A percentile compares a stretch with the other conserved stretches of the same genome.
Conservation (phyloP, 768 basidiomycete species). For the Mycena pura region DNA sequence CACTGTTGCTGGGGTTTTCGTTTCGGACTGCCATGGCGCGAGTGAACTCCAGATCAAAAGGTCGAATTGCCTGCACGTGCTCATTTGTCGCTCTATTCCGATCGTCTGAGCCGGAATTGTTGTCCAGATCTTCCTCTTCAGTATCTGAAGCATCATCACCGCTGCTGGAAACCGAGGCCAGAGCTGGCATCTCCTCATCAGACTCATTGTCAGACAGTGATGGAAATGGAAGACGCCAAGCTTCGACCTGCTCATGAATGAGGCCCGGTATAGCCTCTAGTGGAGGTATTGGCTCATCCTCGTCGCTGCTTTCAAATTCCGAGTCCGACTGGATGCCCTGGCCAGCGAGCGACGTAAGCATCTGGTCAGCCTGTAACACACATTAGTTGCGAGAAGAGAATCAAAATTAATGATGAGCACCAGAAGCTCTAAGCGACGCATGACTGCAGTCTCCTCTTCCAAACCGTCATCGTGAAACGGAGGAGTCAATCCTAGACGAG, state of each 20-base stretch:
- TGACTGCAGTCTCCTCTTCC: conserved; percentile 31
- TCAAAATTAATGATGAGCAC: conserved; percentile 14
- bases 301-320: conserved; percentile 16
- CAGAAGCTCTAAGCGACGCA: conserved; percentile 39
- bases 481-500: conserved; percentile 22
- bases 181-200: conserved; percentile 44
- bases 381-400: neutral
- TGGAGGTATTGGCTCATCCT: conserved; percentile 17
- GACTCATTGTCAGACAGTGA: conserved; percentile 24
- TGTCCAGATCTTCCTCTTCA: conserved; percentile 17
- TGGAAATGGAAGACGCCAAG: neutral
- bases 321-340: conserved; percentile 16
- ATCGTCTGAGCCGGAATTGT: neutral
- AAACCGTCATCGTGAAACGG: conserved; percentile 20
- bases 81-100: neutral
- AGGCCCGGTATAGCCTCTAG: conserved; percentile 18
- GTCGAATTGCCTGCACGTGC: conserved; percentile 1
- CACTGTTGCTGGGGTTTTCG: too few relatives aligned
- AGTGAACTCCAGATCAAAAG: conserved; percentile 20
- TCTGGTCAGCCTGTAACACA: conserved; percentile 39
- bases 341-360: conserved; percentile 32
- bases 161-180: conserved; percentile 43
- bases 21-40: conserved; percentile 1
- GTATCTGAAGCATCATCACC: conserved; percentile 26
- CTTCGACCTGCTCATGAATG: conserved; percentile 18